These are phyloP conservation scores for Cryptococcus amylolentus DNA, from an alignment of 1,284 basidiomycete species.

Conservation along the genomic window DNA sequence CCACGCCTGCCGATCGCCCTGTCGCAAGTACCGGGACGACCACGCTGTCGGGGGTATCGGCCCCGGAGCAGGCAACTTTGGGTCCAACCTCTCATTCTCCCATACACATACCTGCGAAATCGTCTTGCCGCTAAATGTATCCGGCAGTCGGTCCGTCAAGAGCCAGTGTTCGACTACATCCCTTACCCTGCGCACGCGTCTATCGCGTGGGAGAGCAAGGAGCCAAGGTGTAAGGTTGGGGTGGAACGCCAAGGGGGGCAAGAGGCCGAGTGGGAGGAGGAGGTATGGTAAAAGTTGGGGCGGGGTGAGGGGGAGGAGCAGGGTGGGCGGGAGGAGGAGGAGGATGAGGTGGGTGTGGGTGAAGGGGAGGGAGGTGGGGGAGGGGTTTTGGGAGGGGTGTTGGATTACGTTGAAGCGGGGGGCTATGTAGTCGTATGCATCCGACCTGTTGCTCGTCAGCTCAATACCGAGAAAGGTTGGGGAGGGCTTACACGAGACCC, in stretches of 20 bases:
- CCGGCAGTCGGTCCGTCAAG: conserved; percentile 40
- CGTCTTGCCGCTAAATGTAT: conserved; percentile 30
- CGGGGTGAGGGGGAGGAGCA: conserved; percentile 44
- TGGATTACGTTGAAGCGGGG: conserved; percentile 29
- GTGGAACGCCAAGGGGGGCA: conserved; percentile 44
- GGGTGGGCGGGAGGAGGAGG: conserved; percentile 37
- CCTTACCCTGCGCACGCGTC: conserved; percentile 16
- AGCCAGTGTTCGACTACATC: conserved; percentile 29
- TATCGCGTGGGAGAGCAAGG: conserved; percentile 21
- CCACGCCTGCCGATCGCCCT: conserved; percentile 44
- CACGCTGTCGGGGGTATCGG: conserved; percentile 24
- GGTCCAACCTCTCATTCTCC: conserved; percentile 49
- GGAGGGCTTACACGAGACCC: conserved; percentile 41
- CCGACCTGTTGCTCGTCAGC: conserved; percentile 24
- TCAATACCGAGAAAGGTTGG: not conserved
- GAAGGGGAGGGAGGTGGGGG: conserved; percentile 41
- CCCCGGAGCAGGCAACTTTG: conserved; percentile 18
- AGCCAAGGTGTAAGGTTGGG: conserved; percentile 37
- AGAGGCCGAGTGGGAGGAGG: conserved; percentile 40
- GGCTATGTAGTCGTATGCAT: conserved; percentile 35
- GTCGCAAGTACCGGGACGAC: conserved; percentile 30
- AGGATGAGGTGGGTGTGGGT: conserved; percentile 43
- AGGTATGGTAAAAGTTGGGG: conserved; percentile 37
- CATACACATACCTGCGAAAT: conserved; percentile 43
- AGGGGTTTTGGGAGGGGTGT: conserved; percentile 15